phyloP scores from a whole-genome alignment of 352 stramenopile species.

The Pythium utonaiense region DNA sequence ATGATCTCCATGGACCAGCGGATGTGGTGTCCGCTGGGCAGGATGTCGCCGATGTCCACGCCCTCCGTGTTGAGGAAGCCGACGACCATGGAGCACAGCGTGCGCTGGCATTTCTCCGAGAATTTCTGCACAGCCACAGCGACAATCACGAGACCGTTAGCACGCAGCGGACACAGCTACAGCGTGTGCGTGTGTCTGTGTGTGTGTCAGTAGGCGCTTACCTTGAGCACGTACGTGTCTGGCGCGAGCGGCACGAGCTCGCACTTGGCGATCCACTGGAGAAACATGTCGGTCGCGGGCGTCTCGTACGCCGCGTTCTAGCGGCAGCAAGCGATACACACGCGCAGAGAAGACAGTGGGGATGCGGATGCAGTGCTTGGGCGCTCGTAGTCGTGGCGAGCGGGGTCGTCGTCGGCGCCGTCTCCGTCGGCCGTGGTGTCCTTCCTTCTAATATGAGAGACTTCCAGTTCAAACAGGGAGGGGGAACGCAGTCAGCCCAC shows the following conservation, averaged over 20 bases:
- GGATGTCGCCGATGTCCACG: conserved; percentile 42
- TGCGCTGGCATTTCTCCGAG: conserved; percentile 83
- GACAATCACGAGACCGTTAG: background rate
- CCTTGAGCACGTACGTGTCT: conserved; percentile 82
- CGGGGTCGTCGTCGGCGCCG: background rate
- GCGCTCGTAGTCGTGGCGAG: background rate
- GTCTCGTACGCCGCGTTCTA: background rate
- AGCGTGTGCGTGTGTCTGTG: too few species aligned
- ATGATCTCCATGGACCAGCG: conserved; percentile 86
- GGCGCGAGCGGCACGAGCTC: conserved; percentile 66
- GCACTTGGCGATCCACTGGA: conserved; percentile 86
- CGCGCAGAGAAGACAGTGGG: background rate
- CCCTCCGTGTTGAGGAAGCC: conserved; percentile 54
- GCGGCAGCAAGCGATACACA: background rate
- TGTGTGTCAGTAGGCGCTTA: too few species aligned
- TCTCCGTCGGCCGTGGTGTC: background rate
- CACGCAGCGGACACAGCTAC: background rate
- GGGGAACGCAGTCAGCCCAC: background rate
- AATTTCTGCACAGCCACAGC: conserved; percentile 55
- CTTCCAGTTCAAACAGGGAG: conserved; percentile 1
- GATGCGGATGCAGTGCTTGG: background rate
- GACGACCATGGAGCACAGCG: conserved; percentile 82
- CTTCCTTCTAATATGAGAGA: background rate
- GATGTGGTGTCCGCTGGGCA: conserved; percentile 75
- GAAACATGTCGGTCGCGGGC: conserved; percentile 51